Evolutionary conservation across 176 grass and related monocot genomes (phyloP).

Genomic region (Oryza longistaminata): DNA sequence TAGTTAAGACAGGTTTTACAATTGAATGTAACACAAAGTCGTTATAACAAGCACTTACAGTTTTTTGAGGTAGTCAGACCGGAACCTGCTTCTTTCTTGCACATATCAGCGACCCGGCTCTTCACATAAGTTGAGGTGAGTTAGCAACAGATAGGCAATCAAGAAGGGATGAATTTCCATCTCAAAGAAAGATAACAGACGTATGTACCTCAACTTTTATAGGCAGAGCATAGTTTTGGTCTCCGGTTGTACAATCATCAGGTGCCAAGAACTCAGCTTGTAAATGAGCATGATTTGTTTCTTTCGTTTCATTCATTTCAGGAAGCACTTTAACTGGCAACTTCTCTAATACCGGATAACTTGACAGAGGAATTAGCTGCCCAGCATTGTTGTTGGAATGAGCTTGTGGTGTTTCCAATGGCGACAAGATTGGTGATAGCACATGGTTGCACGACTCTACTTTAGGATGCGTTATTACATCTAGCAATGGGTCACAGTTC

Average conservation of each 20-base stretch:
- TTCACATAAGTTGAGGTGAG: conserved; percentile 11
- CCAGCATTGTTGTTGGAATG: not conserved
- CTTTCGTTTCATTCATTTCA: not conserved
- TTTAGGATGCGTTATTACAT: not conserved
- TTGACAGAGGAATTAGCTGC: not conserved
- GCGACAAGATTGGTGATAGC: not conserved
- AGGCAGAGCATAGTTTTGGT: conserved; percentile 2
- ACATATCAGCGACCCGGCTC: not conserved
- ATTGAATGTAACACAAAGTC: not conserved
- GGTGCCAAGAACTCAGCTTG: too few species aligned
- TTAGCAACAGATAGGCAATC: not conserved
- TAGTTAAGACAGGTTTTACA: conserved; percentile 26
- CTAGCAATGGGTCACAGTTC: not conserved
- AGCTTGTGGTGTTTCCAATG: not conserved
- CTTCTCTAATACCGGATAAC: not conserved
- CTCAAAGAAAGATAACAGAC: not conserved
- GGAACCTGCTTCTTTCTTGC: not conserved
- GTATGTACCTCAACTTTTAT: conserved; percentile 25
- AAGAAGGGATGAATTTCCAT: not conserved
- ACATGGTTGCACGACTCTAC: not conserved
- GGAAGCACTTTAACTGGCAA: not conserved
- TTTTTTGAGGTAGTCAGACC: not conserved
- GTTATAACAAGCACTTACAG: conserved; percentile 19
- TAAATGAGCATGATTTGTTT: not conserved
- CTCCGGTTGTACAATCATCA: not conserved